Base-by-base conservation (phyloP, 2,329 filamentous ascomycete species). In the Paraconiothyrium sp. region DNA sequence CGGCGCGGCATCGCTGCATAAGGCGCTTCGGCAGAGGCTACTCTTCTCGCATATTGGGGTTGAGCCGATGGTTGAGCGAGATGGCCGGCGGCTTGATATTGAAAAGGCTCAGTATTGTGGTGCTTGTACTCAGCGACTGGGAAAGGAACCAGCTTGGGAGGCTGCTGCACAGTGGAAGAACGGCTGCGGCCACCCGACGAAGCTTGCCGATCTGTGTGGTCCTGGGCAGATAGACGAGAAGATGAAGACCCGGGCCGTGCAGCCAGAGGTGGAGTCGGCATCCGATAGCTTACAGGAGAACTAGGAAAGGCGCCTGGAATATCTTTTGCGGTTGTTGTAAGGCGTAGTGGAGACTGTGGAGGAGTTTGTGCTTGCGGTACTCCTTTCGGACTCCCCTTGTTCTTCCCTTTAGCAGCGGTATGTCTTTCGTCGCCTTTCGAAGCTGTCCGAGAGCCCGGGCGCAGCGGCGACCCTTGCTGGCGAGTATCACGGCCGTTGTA, bases 381-480 rank as follows among this genome's bases (percentile, higher is more conserved):
- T 30, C 20, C 57, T 35, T 37, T 51, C 13, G 51, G 11, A 27
- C 24, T 43, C 16, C 50, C 34, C 2, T 27, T 35, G 32, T 59
- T 60, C 41, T 58, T 64, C 20, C 35, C 49, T 16, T 27, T 57
- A 20, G 16, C 24, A 20, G 48, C 11, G 11, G 57, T 66, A 71
- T 63, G 56, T 58, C 47, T 65, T 64, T 56, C 52, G 77, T 61
- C 74, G 71, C 58, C 76, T 66, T 64, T 79, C 70, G 64, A 80
- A 35, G 74, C 76, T 4, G 80, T 80, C 16, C 78, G 80, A 20
- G 81, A 80, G 43, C 78, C 78, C n/a, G 83, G 81, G 20, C 80
- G 82, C 30, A 78, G 77, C 34, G 72, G 67, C n/a, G 67, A 63
- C 3, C 57, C 61, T 41, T 59, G 72, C 62, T 62, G 75, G 65